Conservation (phyloP, 179 eudicot genomes). For the Gypsophila paniculata region DNA sequence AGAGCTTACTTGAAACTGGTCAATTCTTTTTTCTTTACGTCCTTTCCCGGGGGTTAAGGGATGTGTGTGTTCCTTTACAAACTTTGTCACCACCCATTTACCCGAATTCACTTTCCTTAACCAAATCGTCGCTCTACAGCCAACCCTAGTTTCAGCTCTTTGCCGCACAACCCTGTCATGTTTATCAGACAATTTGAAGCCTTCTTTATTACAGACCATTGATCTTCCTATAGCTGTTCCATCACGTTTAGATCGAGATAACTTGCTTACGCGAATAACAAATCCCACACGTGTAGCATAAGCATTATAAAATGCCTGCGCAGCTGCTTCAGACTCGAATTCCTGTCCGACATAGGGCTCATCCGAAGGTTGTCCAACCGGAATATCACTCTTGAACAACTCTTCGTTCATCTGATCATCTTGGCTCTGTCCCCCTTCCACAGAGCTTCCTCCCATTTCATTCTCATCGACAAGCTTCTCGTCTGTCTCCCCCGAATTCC, state of each 20-base stretch:
- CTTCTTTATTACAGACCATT: slow-evolving; percentile 88
- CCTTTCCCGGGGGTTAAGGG: slow-evolving; percentile 73
- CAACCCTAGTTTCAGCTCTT: slow-evolving; percentile 79
- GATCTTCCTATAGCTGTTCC: slow-evolving; percentile 82
- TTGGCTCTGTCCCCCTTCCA: slow-evolving; percentile 44
- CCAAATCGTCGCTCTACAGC: slow-evolving; percentile 86
- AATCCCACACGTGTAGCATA: slow-evolving; percentile 74
- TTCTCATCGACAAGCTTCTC: slow-evolving; percentile 48
- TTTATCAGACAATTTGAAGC: slow-evolving; percentile 64
- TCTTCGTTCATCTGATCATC: slow-evolving; percentile 51
- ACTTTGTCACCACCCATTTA: slow-evolving; percentile 83
- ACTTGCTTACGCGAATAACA: slow-evolving; percentile 78
- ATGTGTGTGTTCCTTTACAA: slow-evolving; percentile 83
- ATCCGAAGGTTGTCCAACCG: slow-evolving; percentile 35
- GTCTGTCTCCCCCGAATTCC: slow-evolving; percentile 52
- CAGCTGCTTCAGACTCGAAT: slow-evolving; percentile 81
- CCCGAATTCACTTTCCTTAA: slow-evolving; percentile 71
- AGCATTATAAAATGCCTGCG: slow-evolving; percentile 77
- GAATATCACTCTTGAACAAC: slow-evolving; percentile 41
- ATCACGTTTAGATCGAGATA: slow-evolving; percentile 86
- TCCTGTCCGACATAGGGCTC: slow-evolving; percentile 86
- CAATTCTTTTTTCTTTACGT: slow-evolving; percentile 47
- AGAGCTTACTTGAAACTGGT: slow-evolving; percentile 52
- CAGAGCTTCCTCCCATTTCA: slow-evolving; percentile 60
- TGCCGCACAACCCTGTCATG: slow-evolving; percentile 79